A percentile compares a stretch with the other conserved stretches of the same genome.
Conservation (phyloP, 495 filamentous ascomycete genomes). For the Neurospora sublineolata region DNA sequence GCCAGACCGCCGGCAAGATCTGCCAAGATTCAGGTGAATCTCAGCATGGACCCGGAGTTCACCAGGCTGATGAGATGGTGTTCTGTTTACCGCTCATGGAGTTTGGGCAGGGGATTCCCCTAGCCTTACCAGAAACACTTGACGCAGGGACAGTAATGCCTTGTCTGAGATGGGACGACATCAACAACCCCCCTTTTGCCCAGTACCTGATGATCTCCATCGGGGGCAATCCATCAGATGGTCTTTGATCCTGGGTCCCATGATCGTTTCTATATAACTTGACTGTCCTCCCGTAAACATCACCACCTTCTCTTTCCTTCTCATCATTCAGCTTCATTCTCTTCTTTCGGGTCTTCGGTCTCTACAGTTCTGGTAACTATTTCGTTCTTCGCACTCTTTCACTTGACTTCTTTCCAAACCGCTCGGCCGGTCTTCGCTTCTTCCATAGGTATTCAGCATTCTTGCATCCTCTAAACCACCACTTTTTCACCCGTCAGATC, state of each 20-base stretch:
- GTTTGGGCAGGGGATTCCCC: constrained; percentile 6
- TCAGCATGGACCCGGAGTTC: not conserved
- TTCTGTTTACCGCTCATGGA: not conserved
- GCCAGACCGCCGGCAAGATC: not conserved
- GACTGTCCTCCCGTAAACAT: not conserved
- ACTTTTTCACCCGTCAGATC: constrained; percentile 12
- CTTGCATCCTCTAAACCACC: constrained; percentile 7
- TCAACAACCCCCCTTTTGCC: not conserved
- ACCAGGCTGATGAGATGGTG: not conserved
- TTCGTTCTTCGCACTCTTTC: constrained; percentile 24
- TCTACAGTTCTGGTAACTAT: constrained; percentile 41
- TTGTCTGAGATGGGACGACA: not conserved
- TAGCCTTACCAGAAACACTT: constrained; percentile 6
- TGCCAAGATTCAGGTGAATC: not conserved
- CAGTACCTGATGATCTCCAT: too few relatives aligned
- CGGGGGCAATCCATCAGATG: too few relatives aligned
- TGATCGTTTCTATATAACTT: constrained; percentile 18
- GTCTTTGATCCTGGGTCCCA: not conserved
- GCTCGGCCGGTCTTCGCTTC: constrained; percentile 27
- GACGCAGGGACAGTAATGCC: constrained; percentile 15
- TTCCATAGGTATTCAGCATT: constrained; percentile 14
- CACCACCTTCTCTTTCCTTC: constrained; percentile 26
- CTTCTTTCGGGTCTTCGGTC: constrained; percentile 19
- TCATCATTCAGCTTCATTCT: constrained; percentile 18
- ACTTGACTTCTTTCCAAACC: constrained; percentile 18